These are phyloP conservation scores for Xylariaceae sp. DNA, from an alignment of 2,329 filamentous ascomycete genomes.

Conservation along the genomic window DNA sequence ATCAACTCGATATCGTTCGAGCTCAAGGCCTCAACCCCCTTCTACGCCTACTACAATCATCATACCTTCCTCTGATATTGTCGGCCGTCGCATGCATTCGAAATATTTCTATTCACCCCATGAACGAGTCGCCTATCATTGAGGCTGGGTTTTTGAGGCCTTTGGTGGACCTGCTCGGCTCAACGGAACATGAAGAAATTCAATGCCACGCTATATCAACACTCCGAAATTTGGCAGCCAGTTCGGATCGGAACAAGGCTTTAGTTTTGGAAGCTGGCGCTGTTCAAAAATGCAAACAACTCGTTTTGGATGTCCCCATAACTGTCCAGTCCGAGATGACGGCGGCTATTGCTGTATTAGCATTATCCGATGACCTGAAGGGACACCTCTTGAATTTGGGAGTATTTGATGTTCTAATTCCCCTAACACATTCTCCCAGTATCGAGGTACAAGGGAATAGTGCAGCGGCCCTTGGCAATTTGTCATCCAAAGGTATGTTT, in stretches of 20 bases:
- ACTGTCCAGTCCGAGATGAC: constrained; percentile 99
- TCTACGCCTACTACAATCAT: constrained; percentile 85
- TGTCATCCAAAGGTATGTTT: constrained; percentile 88
- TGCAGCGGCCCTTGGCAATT: constrained; percentile 87
- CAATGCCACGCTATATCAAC: constrained; percentile 98
- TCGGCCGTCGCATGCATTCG: constrained; percentile 97
- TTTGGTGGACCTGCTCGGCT: constrained; percentile 86
- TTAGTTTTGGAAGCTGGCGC: constrained; percentile 94
- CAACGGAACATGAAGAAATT: constrained; percentile 96
- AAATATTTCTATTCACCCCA: constrained; percentile 96
- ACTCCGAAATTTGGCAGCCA: constrained; percentile 88
- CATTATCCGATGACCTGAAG: constrained; percentile 92
- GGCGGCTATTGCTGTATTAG: constrained; percentile 94
- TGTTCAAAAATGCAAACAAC: constrained; percentile 96
- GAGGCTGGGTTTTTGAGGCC: constrained; percentile 94
- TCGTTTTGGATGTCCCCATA: constrained; percentile 86
- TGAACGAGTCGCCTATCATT: constrained; percentile 98
- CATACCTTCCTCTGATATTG: constrained; percentile 89
- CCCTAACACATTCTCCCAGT: constrained; percentile 87
- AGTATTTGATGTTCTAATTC: constrained; percentile 94
- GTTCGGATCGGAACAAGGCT: constrained; percentile 95
- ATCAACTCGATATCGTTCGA: constrained; percentile 94
- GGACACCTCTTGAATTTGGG: constrained; percentile 82
- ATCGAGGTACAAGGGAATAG: constrained; percentile 99
- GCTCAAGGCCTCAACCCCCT: constrained; percentile 80